phyloP scores from a whole-genome alignment of 106 monocot genomes.

The Triglochin maritima region DNA sequence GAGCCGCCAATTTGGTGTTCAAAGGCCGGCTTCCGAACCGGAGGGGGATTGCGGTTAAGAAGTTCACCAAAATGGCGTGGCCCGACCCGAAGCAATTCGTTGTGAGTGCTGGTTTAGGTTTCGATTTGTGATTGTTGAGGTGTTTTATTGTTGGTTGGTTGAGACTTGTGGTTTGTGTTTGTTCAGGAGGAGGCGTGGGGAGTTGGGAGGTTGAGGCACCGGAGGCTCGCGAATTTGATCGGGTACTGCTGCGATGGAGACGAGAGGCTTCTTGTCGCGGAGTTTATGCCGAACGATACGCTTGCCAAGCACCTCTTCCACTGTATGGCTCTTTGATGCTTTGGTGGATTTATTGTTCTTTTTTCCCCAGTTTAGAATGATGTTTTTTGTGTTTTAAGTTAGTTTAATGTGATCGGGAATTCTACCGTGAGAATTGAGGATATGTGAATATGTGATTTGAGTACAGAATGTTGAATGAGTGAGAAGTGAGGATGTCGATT shows the following conservation, averaged over 20 bases:
- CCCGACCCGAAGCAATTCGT: slow-evolving; percentile 97
- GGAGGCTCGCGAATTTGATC: slow-evolving; percentile 62
- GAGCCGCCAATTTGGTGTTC: slow-evolving; percentile 86
- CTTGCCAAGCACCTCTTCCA: slow-evolving; percentile 81
- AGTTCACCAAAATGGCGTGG: slow-evolving; percentile 93
- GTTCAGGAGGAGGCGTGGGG: slow-evolving; percentile 62
- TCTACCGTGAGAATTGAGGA: too few relatives aligned
- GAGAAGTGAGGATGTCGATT: too few relatives aligned
- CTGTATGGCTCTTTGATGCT: slow-evolving; percentile 28
- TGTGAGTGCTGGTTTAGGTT: slow-evolving; percentile 11
- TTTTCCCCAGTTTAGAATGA: not conserved
- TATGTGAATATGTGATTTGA: too few relatives aligned
- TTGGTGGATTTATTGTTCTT: not conserved
- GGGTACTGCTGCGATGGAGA: slow-evolving; percentile 82
- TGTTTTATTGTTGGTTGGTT: not conserved
- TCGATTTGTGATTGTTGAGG: not conserved
- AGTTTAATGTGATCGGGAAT: not conserved
- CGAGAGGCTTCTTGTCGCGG: slow-evolving; percentile 61
- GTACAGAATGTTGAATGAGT: too few relatives aligned
- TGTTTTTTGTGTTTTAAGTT: not conserved
- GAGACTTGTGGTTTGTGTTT: slow-evolving; percentile 5
- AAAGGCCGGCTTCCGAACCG: slow-evolving; percentile 55
- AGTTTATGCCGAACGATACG: slow-evolving; percentile 75
- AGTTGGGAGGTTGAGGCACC: slow-evolving; percentile 53
- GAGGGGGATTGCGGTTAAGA: slow-evolving; percentile 88